phyloP scores from a whole-genome alignment of 2,329 filamentous ascomycete species.

The Diplodia corticola region DNA sequence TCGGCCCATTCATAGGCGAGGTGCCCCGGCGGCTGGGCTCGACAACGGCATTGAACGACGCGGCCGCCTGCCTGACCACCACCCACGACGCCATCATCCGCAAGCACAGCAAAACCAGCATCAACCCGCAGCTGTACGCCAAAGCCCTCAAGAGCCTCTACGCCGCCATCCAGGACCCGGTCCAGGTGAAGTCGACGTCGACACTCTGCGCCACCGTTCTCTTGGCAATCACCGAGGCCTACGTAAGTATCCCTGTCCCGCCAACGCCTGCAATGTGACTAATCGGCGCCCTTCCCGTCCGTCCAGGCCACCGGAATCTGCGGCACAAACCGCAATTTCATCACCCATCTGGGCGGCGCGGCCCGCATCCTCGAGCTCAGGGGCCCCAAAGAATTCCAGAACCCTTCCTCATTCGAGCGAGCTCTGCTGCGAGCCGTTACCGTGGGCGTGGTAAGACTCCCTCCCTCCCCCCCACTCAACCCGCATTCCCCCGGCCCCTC shows the following conservation, averaged over 20 bases:
- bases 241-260: slow-evolving; percentile 2
- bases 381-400: slow-evolving; percentile 1
- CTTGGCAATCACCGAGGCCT: slow-evolving; percentile 21
- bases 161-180: neutral
- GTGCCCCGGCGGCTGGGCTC: slow-evolving; percentile 8
- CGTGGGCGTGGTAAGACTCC: slow-evolving; percentile 17
- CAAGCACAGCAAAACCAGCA: neutral
- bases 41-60: slow-evolving; percentile 4
- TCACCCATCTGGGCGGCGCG: slow-evolving; percentile 20
- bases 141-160: slow-evolving; percentile 14
- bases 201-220: slow-evolving; percentile 17
- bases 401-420: slow-evolving; percentile 18
- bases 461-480: no score
- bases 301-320: slow-evolving; percentile 5
- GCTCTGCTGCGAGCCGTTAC: slow-evolving; percentile 16
- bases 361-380: slow-evolving; percentile 14
- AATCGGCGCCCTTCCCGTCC: neutral
- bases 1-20: slow-evolving; percentile 19
- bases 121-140: slow-evolving; percentile 18
- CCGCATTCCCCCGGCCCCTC: neutral
- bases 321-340: slow-evolving; percentile 21
- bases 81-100: slow-evolving; percentile 11
- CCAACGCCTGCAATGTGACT: neutral
- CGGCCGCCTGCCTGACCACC: slow-evolving; percentile 1
- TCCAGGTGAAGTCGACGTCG: neutral